phyloP scores from a whole-genome alignment of 2,329 filamentous ascomycete species.

The Scedosporium aurantiacum region DNA sequence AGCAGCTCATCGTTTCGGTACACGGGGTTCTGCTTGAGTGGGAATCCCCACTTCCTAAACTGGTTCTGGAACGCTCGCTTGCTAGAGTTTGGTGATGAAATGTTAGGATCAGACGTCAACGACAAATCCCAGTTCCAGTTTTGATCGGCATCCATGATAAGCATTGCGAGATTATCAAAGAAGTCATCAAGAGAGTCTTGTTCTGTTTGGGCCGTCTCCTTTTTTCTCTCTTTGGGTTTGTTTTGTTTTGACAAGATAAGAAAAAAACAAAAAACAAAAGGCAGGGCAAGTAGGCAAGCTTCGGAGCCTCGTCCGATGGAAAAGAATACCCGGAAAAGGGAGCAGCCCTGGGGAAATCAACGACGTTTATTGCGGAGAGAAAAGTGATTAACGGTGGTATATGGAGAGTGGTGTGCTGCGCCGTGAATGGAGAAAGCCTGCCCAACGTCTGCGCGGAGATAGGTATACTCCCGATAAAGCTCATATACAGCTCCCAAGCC shows the following conservation, averaged over 20 bases:
- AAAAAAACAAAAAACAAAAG: no score
- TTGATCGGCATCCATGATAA: slow-evolving; percentile 1
- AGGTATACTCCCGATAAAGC: not conserved
- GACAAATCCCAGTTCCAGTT: not conserved
- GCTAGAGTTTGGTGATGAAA: slow-evolving; percentile 27
- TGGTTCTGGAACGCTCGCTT: slow-evolving; percentile 68
- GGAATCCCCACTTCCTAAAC: slow-evolving; percentile 71
- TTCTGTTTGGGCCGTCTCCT: no score
- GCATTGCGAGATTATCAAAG: not conserved
- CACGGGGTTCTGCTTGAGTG: slow-evolving; percentile 59
- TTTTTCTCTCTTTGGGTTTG: no score
- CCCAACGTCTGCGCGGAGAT: not conserved
- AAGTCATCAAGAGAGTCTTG: not conserved
- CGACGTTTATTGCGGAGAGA: not conserved
- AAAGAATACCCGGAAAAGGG: not conserved
- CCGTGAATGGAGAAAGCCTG: not conserved
- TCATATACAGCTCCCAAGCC: not conserved
- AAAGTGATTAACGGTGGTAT: not conserved
- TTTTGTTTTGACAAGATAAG: no score
- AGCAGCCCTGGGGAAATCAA: not conserved
- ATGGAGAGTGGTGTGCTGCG: not conserved
- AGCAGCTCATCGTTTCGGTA: slow-evolving; percentile 60
- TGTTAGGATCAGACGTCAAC: not conserved
- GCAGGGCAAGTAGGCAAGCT: not conserved
- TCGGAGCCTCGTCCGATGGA: not conserved